phyloP scores from a whole-genome alignment of 2,329 filamentous ascomycete species.

The Trichoderma citrinoviride region DNA sequence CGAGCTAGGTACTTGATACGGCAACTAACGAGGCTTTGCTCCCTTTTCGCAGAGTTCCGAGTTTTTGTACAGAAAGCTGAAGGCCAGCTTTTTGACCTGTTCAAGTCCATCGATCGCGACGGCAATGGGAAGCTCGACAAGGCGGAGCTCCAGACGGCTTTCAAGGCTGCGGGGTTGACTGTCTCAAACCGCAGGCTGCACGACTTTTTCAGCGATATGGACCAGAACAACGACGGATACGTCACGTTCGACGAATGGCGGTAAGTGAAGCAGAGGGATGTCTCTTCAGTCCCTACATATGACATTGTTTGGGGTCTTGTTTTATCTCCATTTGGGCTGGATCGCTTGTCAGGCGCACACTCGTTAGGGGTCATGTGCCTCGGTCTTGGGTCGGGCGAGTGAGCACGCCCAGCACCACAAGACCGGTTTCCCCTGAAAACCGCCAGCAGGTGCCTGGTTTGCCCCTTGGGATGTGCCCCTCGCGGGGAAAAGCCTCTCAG shows the following conservation, averaged over 20 bases:
- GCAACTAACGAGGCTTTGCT: constrained; percentile 16
- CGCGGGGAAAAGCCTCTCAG: constrained; percentile 22
- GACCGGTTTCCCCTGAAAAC: constrained; percentile 2
- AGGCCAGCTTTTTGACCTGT: constrained; percentile 75
- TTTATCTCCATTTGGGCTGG: constrained; percentile 7
- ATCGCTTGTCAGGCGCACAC: constrained; percentile 20
- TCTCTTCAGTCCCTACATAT: constrained; percentile 7
- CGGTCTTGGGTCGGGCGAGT: constrained; percentile 11
- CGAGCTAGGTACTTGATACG: not conserved
- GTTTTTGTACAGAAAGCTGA: constrained; percentile 86
- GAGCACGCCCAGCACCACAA: constrained; percentile 16
- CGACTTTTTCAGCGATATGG: constrained; percentile 85
- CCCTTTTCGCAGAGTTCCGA: constrained; percentile 69
- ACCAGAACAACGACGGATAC: constrained; percentile 80
- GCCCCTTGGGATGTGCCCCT: not conserved
- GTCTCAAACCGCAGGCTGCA: constrained; percentile 76
- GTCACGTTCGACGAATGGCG: constrained; percentile 96
- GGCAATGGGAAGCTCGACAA: constrained; percentile 83
- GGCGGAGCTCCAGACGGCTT: constrained; percentile 76
- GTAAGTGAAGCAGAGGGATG: constrained; percentile 53
- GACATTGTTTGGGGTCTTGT: constrained; percentile 1
- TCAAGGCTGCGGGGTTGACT: constrained; percentile 72
- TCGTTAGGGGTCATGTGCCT: constrained; percentile 27
- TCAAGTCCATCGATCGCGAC: constrained; percentile 82
- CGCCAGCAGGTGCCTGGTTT: not conserved